Evolutionary conservation across 2,329 filamentous ascomycete genomes (phyloP).

Genomic region (Colletotrichum lini): DNA sequence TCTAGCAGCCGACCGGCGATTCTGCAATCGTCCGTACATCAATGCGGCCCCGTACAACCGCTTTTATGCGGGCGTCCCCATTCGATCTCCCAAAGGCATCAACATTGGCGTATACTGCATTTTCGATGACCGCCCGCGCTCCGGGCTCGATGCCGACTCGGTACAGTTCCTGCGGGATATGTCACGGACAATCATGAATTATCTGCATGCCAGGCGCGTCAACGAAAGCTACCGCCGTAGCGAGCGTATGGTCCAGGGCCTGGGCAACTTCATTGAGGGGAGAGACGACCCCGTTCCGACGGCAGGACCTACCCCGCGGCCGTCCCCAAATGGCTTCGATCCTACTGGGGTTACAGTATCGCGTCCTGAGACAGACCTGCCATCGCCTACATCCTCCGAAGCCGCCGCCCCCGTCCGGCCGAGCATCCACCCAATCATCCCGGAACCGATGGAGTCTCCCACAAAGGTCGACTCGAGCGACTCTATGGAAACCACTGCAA

Average conservation of each 20-base stretch:
- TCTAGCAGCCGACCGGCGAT: conserved; percentile 51
- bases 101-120: conserved; percentile 60
- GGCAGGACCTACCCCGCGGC: conserved; percentile 15
- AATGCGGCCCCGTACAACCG: conserved; percentile 45
- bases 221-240: conserved; percentile 51
- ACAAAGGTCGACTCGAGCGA: conserved; percentile 36
- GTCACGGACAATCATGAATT: conserved; percentile 54
- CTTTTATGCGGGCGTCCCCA: conserved; percentile 61
- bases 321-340: conserved; percentile 22
- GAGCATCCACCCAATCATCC: conserved; percentile 29
- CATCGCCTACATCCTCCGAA: conserved; percentile 5
- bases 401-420: conserved; percentile 21
- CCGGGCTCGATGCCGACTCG: conserved; percentile 48
- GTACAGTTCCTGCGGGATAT: conserved; percentile 49
- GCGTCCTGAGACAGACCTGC: conserved; percentile 1
- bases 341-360: conserved; percentile 8
- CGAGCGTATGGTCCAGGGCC: conserved; percentile 55
- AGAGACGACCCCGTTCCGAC: conserved; percentile 40
- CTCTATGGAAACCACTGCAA: conserved; percentile 35
- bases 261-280: conserved; percentile 55
- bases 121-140: conserved; percentile 47
- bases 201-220: conserved; percentile 54
- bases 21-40: conserved; percentile 48
- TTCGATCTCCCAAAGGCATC: conserved; percentile 56
- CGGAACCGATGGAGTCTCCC: conserved; percentile 1